Evolutionary conservation across 305 asterid species (phyloP).

Genomic region (Salvia sclarea): DNA sequence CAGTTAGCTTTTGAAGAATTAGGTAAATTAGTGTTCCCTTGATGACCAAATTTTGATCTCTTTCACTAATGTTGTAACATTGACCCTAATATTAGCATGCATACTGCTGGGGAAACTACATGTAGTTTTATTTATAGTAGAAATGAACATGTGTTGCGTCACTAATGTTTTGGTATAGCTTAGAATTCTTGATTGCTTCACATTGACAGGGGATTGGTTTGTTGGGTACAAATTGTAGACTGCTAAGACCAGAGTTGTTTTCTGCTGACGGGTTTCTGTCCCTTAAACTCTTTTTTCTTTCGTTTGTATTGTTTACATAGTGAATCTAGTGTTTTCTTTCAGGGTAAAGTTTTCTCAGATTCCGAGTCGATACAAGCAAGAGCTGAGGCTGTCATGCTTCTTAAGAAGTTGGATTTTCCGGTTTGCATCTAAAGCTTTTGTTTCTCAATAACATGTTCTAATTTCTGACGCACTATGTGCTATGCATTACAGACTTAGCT

Average conservation of each 20-base stretch:
- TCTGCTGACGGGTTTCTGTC: constrained; percentile 1
- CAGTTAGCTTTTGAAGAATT: constrained; percentile 12
- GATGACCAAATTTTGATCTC: constrained; percentile 17
- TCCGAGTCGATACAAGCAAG: constrained; percentile 96
- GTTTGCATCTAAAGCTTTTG: constrained; percentile 48
- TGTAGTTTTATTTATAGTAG: constrained; percentile 5
- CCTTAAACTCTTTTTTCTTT: constrained; percentile 1
- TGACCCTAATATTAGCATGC: constrained; percentile 20
- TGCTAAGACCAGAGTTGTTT: background rate
- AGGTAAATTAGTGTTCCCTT: background rate
- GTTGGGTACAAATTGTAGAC: constrained; percentile 13
- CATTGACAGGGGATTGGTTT: background rate
- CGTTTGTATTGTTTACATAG: constrained; percentile 3
- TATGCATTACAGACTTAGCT: background rate
- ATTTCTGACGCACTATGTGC: constrained; percentile 13
- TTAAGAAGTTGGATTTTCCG: constrained; percentile 91
- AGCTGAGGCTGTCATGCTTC: constrained; percentile 99
- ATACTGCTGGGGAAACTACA: constrained; percentile 9
- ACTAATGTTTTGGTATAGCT: constrained; percentile 2
- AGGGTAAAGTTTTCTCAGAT: constrained; percentile 96
- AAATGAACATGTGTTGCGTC: constrained; percentile 9
- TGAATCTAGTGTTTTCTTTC: constrained; percentile 38
- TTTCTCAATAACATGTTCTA: constrained; percentile 21
- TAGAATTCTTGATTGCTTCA: background rate
- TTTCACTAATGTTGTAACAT: constrained; percentile 10